Evolutionary conservation across 441 rosid genomes (phyloP), one percentile per base, ranked within the genome.

Genomic region (Jatropha multifida): DNA sequence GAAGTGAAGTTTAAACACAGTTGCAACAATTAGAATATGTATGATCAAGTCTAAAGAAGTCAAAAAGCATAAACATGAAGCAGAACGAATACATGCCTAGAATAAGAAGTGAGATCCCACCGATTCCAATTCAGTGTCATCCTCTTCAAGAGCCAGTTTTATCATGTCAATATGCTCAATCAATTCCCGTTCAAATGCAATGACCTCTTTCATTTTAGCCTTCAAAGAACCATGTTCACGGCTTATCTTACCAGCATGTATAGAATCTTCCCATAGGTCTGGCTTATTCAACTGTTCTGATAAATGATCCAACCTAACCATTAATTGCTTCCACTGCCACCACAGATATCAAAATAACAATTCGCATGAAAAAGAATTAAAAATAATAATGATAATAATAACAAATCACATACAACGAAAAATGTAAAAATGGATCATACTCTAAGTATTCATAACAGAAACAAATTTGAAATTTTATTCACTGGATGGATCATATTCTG

Each of bases 151-250:
- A 74, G 97, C 97, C 76, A 96, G 90, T 81, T 92, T 93, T 61
- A 96, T 87, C 94, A 96, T 90, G 85, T 96, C 98, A 82, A 96
- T 89, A 77, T 93, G 93, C 82, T 96, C 99, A 73, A 96, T 92
- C 76, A 96, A 78, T 75, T 92, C 90, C 76, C 83, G 85, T 78
- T 96, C 99, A 74, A 90, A 88, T 55, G 86, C 81, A 82, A 80
- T 83, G 78, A 93, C 97, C 81, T 88, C 87, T 86, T 92, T 92
- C 87, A 91, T 86, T 83, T 89, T 92, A 40, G 86, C 86, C 88
- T 85, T 77, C 26, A 92, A 86, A 0, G 90, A 88, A n/a, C 99
- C 97, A 64, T 95, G 97, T 81, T 96, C 98, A 44, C 94, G 88
- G 78, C 97, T 93, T 81, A 93, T 82, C 86, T 86, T 96, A 79